Evolutionary conservation across 2,329 filamentous ascomycete genomes (phyloP).

Genomic region (Colletotrichum sansevieriae): DNA sequence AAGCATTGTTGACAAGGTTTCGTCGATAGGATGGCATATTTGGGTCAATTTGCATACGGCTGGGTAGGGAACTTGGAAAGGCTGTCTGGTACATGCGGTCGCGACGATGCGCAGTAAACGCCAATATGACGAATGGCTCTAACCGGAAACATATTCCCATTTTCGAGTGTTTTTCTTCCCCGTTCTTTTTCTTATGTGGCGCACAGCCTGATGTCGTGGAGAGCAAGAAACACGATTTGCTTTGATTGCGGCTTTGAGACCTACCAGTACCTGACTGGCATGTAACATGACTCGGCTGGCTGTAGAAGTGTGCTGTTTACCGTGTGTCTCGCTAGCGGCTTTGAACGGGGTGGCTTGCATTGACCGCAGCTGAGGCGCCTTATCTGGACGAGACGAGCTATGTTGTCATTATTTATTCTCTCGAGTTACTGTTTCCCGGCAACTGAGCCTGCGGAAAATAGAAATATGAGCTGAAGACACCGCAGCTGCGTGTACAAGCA

Average conservation of each 20-base stretch:
- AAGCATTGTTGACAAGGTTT: background rate
- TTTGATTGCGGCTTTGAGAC: background rate
- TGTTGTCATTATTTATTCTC: slow-evolving; percentile 9
- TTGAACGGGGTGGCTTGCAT: slow-evolving; percentile 17
- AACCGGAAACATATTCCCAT: no score
- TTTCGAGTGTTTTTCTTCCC: no score
- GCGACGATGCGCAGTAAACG: background rate
- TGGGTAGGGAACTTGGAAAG: background rate
- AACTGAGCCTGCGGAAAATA: background rate
- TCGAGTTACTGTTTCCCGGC: slow-evolving; percentile 1
- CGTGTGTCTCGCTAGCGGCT: slow-evolving; percentile 2
- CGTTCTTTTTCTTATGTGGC: no score
- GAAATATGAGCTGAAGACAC: slow-evolving; percentile 1
- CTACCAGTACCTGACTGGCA: background rate
- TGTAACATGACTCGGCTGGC: slow-evolving; percentile 24
- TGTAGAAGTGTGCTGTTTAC: background rate
- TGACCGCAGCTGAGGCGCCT: no score
- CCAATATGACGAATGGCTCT: no score
- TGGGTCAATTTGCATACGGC: slow-evolving; percentile 1
- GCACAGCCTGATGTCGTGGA: slow-evolving; percentile 10
- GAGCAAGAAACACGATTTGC: background rate
- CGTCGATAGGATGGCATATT: slow-evolving; percentile 1
- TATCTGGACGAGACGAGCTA: no score
- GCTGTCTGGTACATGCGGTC: background rate
- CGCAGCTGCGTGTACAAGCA: no score